Percentiles rank a stretch among this genome's conserved stretches.
These are phyloP conservation scores for Kodamaea fukazawae DNA, from an alignment of 805 yeast genomes.

Conservation along the genomic window DNA sequence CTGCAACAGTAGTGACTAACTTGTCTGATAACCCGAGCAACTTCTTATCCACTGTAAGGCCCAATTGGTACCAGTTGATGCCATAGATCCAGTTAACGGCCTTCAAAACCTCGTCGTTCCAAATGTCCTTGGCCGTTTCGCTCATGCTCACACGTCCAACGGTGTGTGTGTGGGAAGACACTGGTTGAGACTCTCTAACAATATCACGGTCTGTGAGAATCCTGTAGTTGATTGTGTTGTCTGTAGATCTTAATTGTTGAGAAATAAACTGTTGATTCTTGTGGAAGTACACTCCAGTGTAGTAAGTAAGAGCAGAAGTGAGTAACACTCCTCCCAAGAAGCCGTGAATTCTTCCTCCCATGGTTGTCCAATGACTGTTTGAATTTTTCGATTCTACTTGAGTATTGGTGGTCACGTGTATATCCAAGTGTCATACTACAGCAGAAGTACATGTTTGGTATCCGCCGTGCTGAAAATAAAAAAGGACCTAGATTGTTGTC, in stretches of 20 bases:
- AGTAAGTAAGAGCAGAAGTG: constrained; percentile 60
- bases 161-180: constrained; percentile 25
- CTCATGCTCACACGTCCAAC: constrained; percentile 37
- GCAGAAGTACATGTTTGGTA: too few species aligned
- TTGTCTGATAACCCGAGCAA: constrained; percentile 28
- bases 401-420: too few species aligned
- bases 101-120: constrained; percentile 71
- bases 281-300: constrained; percentile 56
- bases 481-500: too few species aligned
- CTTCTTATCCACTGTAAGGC: constrained; percentile 34
- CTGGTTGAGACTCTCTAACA: constrained; percentile 42
- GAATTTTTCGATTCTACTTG: too few species aligned
- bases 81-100: constrained; percentile 63
- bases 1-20: constrained; percentile 13
- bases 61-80: constrained; percentile 47
- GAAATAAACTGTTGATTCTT: constrained; percentile 47
- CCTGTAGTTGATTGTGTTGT: constrained; percentile 50
- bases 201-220: constrained; percentile 49
- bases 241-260: constrained; percentile 45
- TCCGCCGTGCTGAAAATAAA: too few species aligned
- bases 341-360: constrained; percentile 40
- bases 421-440: too few species aligned
- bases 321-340: constrained; percentile 54
- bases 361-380: constrained; percentile 2
- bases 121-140: constrained; percentile 71